Base-by-base conservation (phyloP, 495 filamentous ascomycete genomes). In the Entonaema liquescens region DNA sequence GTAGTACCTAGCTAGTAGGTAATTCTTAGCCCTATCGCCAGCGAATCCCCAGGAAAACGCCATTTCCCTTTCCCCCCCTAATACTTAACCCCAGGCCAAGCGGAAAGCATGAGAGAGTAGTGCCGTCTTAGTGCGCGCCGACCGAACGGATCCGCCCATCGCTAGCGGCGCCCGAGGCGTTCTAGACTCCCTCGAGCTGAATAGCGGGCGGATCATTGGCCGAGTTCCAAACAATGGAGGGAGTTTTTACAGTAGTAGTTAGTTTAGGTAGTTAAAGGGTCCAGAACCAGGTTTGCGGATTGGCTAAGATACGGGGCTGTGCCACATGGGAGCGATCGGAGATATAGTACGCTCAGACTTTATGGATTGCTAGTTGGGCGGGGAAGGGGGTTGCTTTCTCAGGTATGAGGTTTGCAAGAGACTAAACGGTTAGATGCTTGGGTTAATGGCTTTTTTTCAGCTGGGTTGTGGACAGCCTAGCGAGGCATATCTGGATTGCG, bases 271-370 rank as follows among this genome's bases (percentile, higher is more conserved):
- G 29, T 31, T 31, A 31, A 6, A 47, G 19, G 19, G 6, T 5
- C 36, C 19, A 35, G 53, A 44, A 60, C 17, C 13, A 13, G 49
- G 33, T 1, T 33, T 33, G 49, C 19, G 33, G 55, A 68, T 68
- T 68, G 65, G 65, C 17, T 55, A 21, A 12, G 19, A 49, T 62
- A 68, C 65, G 65, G 28, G 58, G n/a, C 64, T 49, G 65, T 17
- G 57, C 58, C 65, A 38, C 65, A 29, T 49, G 9, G 9, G 28
- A 49, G 47, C 15, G 17, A 31, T 42, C 26, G 25, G 25, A 19
- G 63, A 35, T 38, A 59, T 40, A 31, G 28, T 19, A 19, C 52
- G 52, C 26, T 55, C 29, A 33, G 28, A 55, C 23, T 52, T 4
- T 52, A 15, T 52, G 13, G 15, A 2, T 2, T 40, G 21, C 0